phyloP scores from a whole-genome alignment of 164 flowering plant species.

The Protea cynaroides region DNA sequence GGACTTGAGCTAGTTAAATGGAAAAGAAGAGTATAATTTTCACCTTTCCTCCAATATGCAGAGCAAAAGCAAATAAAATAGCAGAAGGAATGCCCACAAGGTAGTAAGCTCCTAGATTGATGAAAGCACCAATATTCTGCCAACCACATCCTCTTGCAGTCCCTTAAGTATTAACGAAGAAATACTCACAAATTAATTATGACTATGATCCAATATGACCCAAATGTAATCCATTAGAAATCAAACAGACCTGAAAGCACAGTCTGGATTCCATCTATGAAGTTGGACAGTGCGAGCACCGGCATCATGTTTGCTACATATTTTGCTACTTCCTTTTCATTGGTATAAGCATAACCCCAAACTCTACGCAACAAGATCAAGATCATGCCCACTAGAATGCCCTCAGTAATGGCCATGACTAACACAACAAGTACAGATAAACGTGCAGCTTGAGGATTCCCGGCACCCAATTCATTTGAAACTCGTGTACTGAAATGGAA shows the following conservation, averaged over 20 bases:
- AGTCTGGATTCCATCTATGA: slow-evolving; percentile 35
- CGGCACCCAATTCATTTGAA: slow-evolving; percentile 61
- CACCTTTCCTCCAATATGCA: slow-evolving; percentile 45
- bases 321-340: slow-evolving; percentile 31
- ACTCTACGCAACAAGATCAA: slow-evolving; percentile 16
- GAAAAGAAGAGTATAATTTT: background rate
- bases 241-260: slow-evolving; percentile 37
- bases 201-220: background rate
- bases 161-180: slow-evolving; percentile 17
- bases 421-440: slow-evolving; percentile 32
- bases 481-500: slow-evolving; percentile 37
- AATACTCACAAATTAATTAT: background rate
- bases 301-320: slow-evolving; percentile 39
- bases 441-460: slow-evolving; percentile 28
- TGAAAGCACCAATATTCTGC: slow-evolving; percentile 40
- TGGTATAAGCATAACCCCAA: slow-evolving; percentile 44
- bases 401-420: slow-evolving; percentile 21
- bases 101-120: slow-evolving; percentile 46
- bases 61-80: slow-evolving; percentile 31
- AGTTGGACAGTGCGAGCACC: slow-evolving; percentile 30
- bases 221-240: background rate
- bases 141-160: slow-evolving; percentile 11
- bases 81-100: slow-evolving; percentile 39
- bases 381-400: slow-evolving; percentile 14
- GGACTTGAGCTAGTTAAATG: background rate